Evolutionary conservation across 805 yeast genomes (phyloP), one percentile per base, ranked within the genome.

Genomic region (Naumovozyma baii): DNA sequence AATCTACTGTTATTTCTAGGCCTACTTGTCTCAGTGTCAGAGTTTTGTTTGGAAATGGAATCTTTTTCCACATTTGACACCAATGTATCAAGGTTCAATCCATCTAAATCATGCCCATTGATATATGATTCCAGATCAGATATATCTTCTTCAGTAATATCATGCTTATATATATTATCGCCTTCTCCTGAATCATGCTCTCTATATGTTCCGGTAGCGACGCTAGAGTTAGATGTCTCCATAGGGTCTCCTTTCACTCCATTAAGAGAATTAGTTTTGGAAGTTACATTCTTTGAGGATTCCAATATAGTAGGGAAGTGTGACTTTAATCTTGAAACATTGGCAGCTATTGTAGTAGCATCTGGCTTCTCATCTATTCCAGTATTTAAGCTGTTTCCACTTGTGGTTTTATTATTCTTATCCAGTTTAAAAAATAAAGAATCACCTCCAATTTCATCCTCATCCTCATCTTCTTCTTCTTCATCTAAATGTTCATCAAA

Each of bases 401-500:
- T 12, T 13, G 15, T n/a, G 1, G 15, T 12, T n/a, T 13, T 36
- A 32, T 37, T 15, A 12, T 31, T 31, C 15, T 37, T 29, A 33
- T 50, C 47, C 17, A 54, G 31, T 31, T 52, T 53, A 33, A 54
- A 52, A 40, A 56, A 56, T 31, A 49, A 48, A 2, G 55, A 49
- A 22, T 50, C 42, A 9, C 43, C 43, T 22, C 46, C 46, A 28
- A 50, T 50, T 8, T 46, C 55, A 31, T 50, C 57, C 5, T 55
- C 59, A 16, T 57, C 61, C 10, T 54, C 60, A 12, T 51, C 60
- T 17, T 59, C 64, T 13, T 59, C 63, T 26, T 55, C 60, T 15
- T 58, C 59, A 16, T 56, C 61, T 3, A 56, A 36, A 36, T 49
- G 51, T 25, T 55, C 59, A 40, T 57, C 57, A 37, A 54, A 57